phyloP scores from a whole-genome alignment of 192 early-diverging fungal genomes.

The Gonapodya sp. region DNA sequence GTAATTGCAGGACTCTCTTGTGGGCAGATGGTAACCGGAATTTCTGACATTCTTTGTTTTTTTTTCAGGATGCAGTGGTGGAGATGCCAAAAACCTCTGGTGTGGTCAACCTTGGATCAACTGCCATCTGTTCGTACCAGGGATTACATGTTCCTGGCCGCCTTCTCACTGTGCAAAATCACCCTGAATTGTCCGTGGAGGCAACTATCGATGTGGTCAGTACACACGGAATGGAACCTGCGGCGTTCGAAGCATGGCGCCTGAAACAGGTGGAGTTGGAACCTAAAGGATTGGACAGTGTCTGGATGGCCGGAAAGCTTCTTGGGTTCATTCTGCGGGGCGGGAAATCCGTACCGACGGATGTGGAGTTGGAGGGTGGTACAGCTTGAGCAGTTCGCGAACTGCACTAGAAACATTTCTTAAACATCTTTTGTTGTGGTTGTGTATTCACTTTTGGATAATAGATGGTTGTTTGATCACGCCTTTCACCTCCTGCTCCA shows the following conservation, averaged over 20 bases:
- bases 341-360: not conserved
- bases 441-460: too few species aligned
- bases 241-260: not conserved
- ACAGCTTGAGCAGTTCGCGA: not conserved
- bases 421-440: too few species aligned
- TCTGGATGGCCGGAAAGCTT: not conserved
- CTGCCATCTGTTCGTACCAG: not conserved
- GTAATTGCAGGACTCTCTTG: too few species aligned
- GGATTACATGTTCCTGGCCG: not conserved
- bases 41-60: not conserved
- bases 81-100: not conserved
- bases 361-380: not conserved
- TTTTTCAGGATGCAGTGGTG: not conserved
- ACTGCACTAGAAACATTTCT: too few species aligned
- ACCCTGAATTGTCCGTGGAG: not conserved
- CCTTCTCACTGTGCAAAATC: not conserved
- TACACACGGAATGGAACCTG: not conserved
- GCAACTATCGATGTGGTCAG: not conserved
- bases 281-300: not conserved
- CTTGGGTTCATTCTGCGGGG: not conserved
- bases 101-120: not conserved
- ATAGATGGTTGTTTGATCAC: too few species aligned
- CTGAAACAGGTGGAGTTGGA: not conserved
- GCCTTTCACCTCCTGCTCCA: too few species aligned
- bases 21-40: not conserved